These are phyloP conservation scores for Hippophae tibetana DNA, from an alignment of 306 rosid species.

Conservation along the genomic window DNA sequence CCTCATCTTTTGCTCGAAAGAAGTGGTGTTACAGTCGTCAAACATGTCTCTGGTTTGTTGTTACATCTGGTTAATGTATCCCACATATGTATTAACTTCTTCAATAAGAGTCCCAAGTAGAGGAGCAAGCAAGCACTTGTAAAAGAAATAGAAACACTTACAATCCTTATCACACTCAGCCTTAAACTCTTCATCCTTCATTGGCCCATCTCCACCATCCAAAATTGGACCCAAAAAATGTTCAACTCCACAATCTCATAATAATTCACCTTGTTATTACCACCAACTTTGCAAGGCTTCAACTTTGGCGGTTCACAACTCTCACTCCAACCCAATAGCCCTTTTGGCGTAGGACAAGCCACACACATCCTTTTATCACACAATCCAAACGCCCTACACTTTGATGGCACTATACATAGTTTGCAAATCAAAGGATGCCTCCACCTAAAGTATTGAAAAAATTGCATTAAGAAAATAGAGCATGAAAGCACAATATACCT, in stretches of 20 bases:
- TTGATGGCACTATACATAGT: slow-evolving; percentile 27
- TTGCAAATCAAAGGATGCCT: too few species aligned
- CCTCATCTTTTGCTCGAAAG: too few species aligned
- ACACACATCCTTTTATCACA: slow-evolving; percentile 24
- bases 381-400: slow-evolving; percentile 23
- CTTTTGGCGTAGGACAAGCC: slow-evolving; percentile 24
- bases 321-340: slow-evolving; percentile 31
- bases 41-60: too few species aligned
- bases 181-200: slow-evolving; percentile 20
- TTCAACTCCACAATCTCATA: slow-evolving; percentile 23
- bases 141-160: slow-evolving; percentile 20
- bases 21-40: too few species aligned
- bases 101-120: slow-evolving; percentile 23
- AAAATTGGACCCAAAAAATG: slow-evolving; percentile 20
- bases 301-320: slow-evolving; percentile 25
- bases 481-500: too few species aligned
- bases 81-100: slow-evolving; percentile 16
- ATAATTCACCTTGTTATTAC: slow-evolving; percentile 8
- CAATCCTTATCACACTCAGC: slow-evolving; percentile 27
- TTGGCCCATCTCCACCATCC: slow-evolving; percentile 21
- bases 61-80: slow-evolving; percentile 14
- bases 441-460: too few species aligned
- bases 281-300: slow-evolving; percentile 1
- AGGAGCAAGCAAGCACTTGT: slow-evolving; percentile 25
- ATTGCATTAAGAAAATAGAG: too few species aligned